These are phyloP conservation scores for Podospora pseudocomata DNA, from an alignment of 495 filamentous ascomycete species.

Conservation along the genomic window DNA sequence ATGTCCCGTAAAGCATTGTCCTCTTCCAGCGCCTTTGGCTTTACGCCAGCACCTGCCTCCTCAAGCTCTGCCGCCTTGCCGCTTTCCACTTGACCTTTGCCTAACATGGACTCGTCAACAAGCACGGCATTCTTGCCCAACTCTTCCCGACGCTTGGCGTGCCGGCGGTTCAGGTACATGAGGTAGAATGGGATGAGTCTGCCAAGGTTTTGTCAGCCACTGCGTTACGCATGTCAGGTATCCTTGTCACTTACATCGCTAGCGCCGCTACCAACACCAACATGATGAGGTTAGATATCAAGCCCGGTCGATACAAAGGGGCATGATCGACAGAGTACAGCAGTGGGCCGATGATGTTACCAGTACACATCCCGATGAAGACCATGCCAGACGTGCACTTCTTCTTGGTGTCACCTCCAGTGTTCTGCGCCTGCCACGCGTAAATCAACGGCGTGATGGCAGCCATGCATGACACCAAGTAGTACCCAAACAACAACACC, in stretches of 20 bases:
- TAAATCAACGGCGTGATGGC: constrained; percentile 57
- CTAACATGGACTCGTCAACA: constrained; percentile 41
- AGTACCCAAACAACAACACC: constrained; percentile 40
- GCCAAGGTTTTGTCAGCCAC: not conserved
- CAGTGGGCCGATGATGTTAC: constrained; percentile 59
- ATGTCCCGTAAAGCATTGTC: constrained; percentile 51
- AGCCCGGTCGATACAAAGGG: constrained; percentile 55
- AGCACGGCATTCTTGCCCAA: constrained; percentile 43
- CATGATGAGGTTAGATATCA: constrained; percentile 50
- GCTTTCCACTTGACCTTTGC: constrained; percentile 40
- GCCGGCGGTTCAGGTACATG: constrained; percentile 45
- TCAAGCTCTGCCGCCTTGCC: constrained; percentile 47
- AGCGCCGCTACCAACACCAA: constrained; percentile 36
- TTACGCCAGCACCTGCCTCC: constrained; percentile 40
- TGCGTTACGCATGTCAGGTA: not conserved
- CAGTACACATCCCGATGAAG: constrained; percentile 59
- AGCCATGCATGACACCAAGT: constrained; percentile 39
- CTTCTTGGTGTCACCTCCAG: constrained; percentile 64
- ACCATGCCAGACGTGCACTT: constrained; percentile 60
- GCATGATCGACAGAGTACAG: constrained; percentile 59
- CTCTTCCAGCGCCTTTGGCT: constrained; percentile 38
- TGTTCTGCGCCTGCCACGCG: constrained; percentile 64
- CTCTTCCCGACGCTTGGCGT: constrained; percentile 42
- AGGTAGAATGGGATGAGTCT: constrained; percentile 45
- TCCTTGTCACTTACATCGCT: constrained; percentile 33